phyloP scores from a whole-genome alignment of 2,329 filamentous ascomycete species.

The Talaromyces sp. region DNA sequence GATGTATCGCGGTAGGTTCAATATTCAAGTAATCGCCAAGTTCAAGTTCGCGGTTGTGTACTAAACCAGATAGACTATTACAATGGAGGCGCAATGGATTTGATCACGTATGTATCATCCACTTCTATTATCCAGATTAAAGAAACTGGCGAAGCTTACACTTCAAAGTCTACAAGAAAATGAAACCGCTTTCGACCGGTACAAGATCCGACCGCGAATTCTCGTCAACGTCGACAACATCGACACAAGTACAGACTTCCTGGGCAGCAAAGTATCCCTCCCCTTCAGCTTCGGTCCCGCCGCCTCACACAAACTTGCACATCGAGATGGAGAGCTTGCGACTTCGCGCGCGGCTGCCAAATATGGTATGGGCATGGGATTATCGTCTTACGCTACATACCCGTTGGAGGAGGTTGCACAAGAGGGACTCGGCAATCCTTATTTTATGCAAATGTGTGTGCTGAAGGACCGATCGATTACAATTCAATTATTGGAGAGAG shows the following conservation, averaged over 20 bases:
- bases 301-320: slow-evolving; percentile 57
- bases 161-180: slow-evolving; percentile 53
- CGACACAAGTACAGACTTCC: slow-evolving; percentile 49
- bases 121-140: background rate
- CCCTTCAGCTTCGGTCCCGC: slow-evolving; percentile 59
- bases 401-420: slow-evolving; percentile 51
- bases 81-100: slow-evolving; percentile 60
- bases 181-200: slow-evolving; percentile 54
- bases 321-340: slow-evolving; percentile 56
- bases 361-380: slow-evolving; percentile 49
- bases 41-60: background rate
- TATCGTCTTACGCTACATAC: slow-evolving; percentile 53
- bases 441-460: slow-evolving; percentile 60
- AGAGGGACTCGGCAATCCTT: slow-evolving; percentile 47
- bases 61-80: slow-evolving; percentile 52
- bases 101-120: slow-evolving; percentile 45
- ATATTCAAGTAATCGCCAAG: too few relatives aligned
- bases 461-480: slow-evolving; percentile 52
- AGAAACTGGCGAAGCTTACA: background rate
- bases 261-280: slow-evolving; percentile 47
- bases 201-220: slow-evolving; percentile 53
- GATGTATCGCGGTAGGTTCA: slow-evolving; percentile 41
- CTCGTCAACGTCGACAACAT: slow-evolving; percentile 49
- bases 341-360: slow-evolving; percentile 52
- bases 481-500: slow-evolving; percentile 44